Evolutionary conservation across 2,329 filamentous ascomycete species (phyloP).

Genomic region (Aaosphaeria pasadenensis): DNA sequence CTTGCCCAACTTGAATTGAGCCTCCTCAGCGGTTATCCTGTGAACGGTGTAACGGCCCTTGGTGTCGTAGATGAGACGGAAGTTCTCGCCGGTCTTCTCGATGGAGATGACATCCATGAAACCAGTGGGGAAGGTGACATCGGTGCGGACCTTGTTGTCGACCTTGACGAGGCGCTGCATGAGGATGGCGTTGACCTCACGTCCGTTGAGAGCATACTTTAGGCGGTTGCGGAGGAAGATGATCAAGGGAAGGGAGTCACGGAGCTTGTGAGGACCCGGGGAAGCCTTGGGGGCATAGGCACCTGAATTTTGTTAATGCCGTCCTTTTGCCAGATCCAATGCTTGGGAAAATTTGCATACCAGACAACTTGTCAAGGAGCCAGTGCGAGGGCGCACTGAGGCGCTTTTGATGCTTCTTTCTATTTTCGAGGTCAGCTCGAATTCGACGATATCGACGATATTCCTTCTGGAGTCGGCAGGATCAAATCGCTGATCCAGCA

Average conservation of each 20-base stretch:
- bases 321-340: conserved; percentile 39
- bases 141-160: conserved; percentile 98
- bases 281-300: conserved; percentile 64
- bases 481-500: too few species aligned
- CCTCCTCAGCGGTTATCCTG: conserved; percentile 98
- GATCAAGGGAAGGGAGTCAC: conserved; percentile 97
- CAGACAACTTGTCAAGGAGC: conserved; percentile 99
- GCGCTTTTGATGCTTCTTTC: conserved; percentile 99
- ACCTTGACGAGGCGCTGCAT: conserved; percentile 99
- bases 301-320: conserved; percentile 19
- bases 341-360: conserved; percentile 37
- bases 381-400: conserved; percentile 98
- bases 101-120: conserved; percentile 99
- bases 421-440: conserved; percentile 35
- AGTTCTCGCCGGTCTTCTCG: conserved; percentile 99
- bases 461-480: neutral
- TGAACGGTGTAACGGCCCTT: conserved; percentile 99
- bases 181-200: conserved; percentile 95
- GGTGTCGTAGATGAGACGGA: conserved; percentile 99
- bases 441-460: conserved; percentile 4
- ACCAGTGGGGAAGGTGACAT: conserved; percentile 93
- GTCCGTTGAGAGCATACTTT: conserved; percentile 99
- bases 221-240: conserved; percentile 78
- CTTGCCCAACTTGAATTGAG: conserved; percentile 99
- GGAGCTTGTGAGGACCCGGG: conserved; percentile 96